Base-by-base conservation (phyloP, 2,329 filamentous ascomycete species). In the Monilinia fructicola region DNA sequence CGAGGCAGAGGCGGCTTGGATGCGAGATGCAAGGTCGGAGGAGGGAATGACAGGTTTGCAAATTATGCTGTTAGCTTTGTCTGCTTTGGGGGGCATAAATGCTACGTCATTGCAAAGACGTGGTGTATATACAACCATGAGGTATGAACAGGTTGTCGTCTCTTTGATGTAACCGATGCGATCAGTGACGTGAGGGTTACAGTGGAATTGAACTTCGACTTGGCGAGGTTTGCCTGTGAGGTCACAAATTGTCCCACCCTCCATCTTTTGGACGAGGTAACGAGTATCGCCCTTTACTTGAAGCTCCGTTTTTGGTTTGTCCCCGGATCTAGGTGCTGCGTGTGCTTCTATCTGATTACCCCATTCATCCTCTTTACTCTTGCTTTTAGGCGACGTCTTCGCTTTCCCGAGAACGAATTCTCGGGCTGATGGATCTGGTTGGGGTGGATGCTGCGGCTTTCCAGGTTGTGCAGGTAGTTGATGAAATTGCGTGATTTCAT, bases 91-190 rank as follows among this genome's bases (percentile, higher is more conserved):
- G 3, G 89, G 88, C 65, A 87, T 80, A 74, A 92, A 92, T 2
- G 89, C 89, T n/a, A 89, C 83, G 71, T 92, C 89, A 75, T 87
- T 86, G 77, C 89, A 92, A n/a, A 92, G 83, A 12, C 88, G 83
- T 0, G 88, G 87, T 0, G 89, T 92, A 74, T 91, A 87, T 65
- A 92, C 84, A 11, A 91, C 85, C 87, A 92, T 90, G 53, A 91
- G 78, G 72, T 92, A 92, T 38, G 87, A 84, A 76, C 89, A 92
- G 28, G 87, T 91, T 46, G 83, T 85, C 4, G 88, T 82, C 74
- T 92, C 89, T 73, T 91, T 91, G 77, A 92, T 91, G 80, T 88
- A 87, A 28, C 85, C 86, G 73, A 91, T 91, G 21, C 85, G 83
- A 76, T 91, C 84, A 0, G 82, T 82, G 11, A 82, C 80, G 68